These are phyloP conservation scores for Podaxis sp. DNA, from an alignment of 768 basidiomycete genomes.

Conservation along the genomic window DNA sequence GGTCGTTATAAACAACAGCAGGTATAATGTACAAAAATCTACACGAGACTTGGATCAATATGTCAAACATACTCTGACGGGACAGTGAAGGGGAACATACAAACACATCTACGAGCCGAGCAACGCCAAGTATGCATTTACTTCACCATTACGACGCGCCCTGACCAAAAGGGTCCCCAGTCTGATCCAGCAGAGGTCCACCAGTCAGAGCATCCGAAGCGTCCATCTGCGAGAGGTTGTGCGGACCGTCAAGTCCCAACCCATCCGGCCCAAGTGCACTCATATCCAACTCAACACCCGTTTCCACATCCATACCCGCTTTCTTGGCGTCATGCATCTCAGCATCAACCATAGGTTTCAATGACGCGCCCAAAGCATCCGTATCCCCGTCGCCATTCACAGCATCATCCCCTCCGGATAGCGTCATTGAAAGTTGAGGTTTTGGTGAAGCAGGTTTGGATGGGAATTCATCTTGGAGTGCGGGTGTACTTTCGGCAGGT, in stretches of 20 bases:
- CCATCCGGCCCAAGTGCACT: slow-evolving; percentile 63
- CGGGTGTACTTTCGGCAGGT: slow-evolving; percentile 27
- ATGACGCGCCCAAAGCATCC: slow-evolving; percentile 47
- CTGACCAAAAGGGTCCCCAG: slow-evolving; percentile 55
- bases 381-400: slow-evolving; percentile 26
- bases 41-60: not conserved
- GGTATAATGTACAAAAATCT: not conserved
- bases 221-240: slow-evolving; percentile 56
- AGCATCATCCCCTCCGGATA: slow-evolving; percentile 25
- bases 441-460: slow-evolving; percentile 60
- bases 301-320: slow-evolving; percentile 31
- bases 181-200: slow-evolving; percentile 54
- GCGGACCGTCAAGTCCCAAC: slow-evolving; percentile 45
- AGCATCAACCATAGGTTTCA: slow-evolving; percentile 47
- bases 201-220: slow-evolving; percentile 50
- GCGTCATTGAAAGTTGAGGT: slow-evolving; percentile 56
- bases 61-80: not conserved
- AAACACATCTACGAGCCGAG: not conserved
- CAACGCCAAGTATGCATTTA: not conserved
- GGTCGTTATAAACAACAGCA: not conserved
- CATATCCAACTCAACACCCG: slow-evolving; percentile 56
- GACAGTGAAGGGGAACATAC: not conserved
- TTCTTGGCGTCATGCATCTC: slow-evolving; percentile 35
- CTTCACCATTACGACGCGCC: slow-evolving; percentile 9
- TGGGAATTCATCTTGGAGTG: slow-evolving; percentile 39